Conservation (phyloP, 2,329 filamentous ascomycete species). For the Aspergillus glaucus region DNA sequence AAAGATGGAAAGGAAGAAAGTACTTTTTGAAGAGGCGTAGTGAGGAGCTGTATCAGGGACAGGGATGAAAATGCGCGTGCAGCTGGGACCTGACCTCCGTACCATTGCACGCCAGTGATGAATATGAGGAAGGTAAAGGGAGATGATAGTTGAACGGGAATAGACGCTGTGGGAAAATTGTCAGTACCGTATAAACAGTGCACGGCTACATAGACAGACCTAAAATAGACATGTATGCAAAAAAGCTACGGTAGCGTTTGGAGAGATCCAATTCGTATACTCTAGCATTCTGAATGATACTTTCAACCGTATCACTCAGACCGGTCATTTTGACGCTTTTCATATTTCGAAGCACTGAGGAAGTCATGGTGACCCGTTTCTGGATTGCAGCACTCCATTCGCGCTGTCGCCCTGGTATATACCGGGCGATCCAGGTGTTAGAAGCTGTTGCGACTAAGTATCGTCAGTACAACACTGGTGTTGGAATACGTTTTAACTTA, state of each 20-base stretch:
- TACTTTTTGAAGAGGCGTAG: neutral
- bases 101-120: neutral
- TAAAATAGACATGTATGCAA: neutral
- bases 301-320: slow-evolving; percentile 14
- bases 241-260: neutral
- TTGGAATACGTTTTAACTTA: neutral
- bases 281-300: neutral
- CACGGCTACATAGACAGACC: neutral
- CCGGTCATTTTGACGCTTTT: slow-evolving; percentile 38
- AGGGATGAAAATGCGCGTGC: neutral
- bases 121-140: neutral
- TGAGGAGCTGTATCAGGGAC: neutral
- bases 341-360: slow-evolving; percentile 34
- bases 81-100: neutral
- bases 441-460: no score
- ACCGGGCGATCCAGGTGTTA: slow-evolving; percentile 4
- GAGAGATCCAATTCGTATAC: neutral
- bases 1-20: neutral
- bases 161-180: neutral
- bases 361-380: slow-evolving; percentile 34
- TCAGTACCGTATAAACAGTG: neutral
- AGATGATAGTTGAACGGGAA: neutral
- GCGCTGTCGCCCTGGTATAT: slow-evolving; percentile 18
- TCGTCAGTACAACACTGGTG: no score
- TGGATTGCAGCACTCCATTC: slow-evolving; percentile 39